A percentile compares a stretch with the other conserved stretches of the same genome.
Conservation (phyloP, 2,329 filamentous ascomycete genomes). For the Sporothrix curviconia region DNA sequence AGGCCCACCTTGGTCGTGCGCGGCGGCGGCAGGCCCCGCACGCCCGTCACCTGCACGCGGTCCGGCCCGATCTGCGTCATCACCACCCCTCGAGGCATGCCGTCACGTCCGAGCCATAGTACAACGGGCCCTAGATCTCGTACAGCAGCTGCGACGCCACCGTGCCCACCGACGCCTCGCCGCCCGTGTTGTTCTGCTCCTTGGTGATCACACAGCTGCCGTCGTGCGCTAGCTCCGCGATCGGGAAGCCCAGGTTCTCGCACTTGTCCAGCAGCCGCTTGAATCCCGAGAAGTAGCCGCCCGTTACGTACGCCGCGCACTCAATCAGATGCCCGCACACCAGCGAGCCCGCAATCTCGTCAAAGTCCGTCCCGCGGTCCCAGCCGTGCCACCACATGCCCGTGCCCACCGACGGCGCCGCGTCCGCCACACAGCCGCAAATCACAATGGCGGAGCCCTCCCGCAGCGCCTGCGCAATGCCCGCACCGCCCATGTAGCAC, state of each 20-base stretch:
- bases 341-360: slow-evolving; percentile 36
- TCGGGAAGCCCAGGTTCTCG: slow-evolving; percentile 38
- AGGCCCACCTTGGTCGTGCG: slow-evolving; percentile 19
- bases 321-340: slow-evolving; percentile 39
- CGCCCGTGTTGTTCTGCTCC: slow-evolving; percentile 22
- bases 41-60: slow-evolving; percentile 28
- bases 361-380: slow-evolving; percentile 35
- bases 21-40: slow-evolving; percentile 29
- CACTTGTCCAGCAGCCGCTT: slow-evolving; percentile 34
- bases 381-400: slow-evolving; percentile 44
- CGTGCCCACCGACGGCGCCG: slow-evolving; percentile 39
- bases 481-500: slow-evolving; percentile 40
- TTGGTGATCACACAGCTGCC: slow-evolving; percentile 29
- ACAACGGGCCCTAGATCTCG: slow-evolving; percentile 32
- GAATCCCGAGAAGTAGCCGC: slow-evolving; percentile 41
- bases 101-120: slow-evolving; percentile 30
- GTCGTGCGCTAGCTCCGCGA: slow-evolving; percentile 42
- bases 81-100: slow-evolving; percentile 24
- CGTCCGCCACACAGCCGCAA: slow-evolving; percentile 33
- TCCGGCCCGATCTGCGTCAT: slow-evolving; percentile 39
- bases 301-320: slow-evolving; percentile 39
- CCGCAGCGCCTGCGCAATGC: slow-evolving; percentile 30
- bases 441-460: slow-evolving; percentile 32
- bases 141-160: slow-evolving; percentile 28
- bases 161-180: slow-evolving; percentile 18